Base-by-base conservation (phyloP, 495 filamentous ascomycete genomes). In the Penicillium argentinense region DNA sequence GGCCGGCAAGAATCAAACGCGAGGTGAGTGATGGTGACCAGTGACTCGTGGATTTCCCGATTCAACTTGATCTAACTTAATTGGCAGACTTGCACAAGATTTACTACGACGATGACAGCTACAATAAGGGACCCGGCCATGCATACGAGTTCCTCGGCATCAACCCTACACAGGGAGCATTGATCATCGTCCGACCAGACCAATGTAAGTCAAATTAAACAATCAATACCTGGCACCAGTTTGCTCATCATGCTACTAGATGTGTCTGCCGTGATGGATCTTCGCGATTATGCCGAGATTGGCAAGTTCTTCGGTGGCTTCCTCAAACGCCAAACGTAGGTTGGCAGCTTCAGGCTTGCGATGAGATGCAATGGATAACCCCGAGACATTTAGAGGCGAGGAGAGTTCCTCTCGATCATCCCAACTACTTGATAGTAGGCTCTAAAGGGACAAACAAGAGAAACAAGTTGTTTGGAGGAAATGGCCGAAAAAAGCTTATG, bases 41-140 rank as follows among this genome's bases (percentile, higher is more conserved):
- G 16, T 8, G 39, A 5, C 11, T 8, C 9, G 2, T 34, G 4
- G 17, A 34, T 0, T 2, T 3, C 11, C n/a, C n/a, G n/a, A n/a
- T n/a, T n/a, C n/a, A n/a, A n/a, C n/a, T n/a, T n/a, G n/a, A n/a
- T 8, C 40, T 47, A 29, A 36, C 25, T 36, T 27, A 34, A 16
- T 21, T 5, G 21, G 5, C 26, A 84, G 83, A 80, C 49, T 53
- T 83, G 2, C 74, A 81, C 40, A 87, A 86, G 45, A 73, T 81
- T 4, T 87, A 76, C 59, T 76, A 80, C 26, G 85, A 89, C 45
- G 84, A 87, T 40, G 77, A 83, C 42, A 81, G 76, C 59, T 83
- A 85, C 62, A 79, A 86, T 45, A 67, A 72, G 4, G 79, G 76
- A n/a, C 81, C 85, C 39, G 84, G 83, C 0, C 73, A 84, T 23